Evolutionary conservation across 768 basidiomycete species (phyloP), one percentile per base, ranked within the genome.

Genomic region (Cyathus striatus): DNA sequence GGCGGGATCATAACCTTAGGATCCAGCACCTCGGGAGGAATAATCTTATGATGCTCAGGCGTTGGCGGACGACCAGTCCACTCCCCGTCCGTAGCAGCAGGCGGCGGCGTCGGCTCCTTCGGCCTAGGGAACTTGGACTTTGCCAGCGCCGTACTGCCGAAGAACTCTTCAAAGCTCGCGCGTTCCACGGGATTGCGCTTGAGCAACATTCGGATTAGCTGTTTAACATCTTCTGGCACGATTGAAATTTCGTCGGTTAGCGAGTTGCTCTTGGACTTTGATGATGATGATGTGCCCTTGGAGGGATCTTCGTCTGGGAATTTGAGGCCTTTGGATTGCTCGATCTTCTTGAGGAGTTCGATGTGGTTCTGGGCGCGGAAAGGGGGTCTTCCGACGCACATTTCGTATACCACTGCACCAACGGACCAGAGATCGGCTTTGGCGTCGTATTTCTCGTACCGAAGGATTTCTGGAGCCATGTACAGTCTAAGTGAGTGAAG

Each of bases 351-450:
- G 34, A 96, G 67, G 6, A 99, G 76, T 54, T 97, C 96, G 54
- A 98, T 87, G 60, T 97, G 95, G 57, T 98, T 99, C 62, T 83
- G 81, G 0, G 96, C 96, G 13, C 94, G 83, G 63, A 94, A 99
- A 0, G 96, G 96, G 2, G 96, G 89, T 53, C 82, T 83, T 2
- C 94, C 96, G 23, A 91, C 88, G 14, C 81, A 74, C 86, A 96
- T 97, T 63, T 99, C 96, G 65, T 83, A 99, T 2, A 98, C 68
- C 18, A 99, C 94, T 0, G 96, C 91, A 4, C 96, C 96, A 37
- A 98, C 93, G 23, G 91, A 94, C 96, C 96, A 99, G 1, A 99
- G 73, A 59, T 99, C 96, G 9, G 90, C 96, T 60, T 92, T 95
- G 16, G 94, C 94, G 60, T 96, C 93, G 63, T 99, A 98, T 59